phyloP scores from a whole-genome alignment of 2,329 filamentous ascomycete species.

The Nigrospora oryzae region DNA sequence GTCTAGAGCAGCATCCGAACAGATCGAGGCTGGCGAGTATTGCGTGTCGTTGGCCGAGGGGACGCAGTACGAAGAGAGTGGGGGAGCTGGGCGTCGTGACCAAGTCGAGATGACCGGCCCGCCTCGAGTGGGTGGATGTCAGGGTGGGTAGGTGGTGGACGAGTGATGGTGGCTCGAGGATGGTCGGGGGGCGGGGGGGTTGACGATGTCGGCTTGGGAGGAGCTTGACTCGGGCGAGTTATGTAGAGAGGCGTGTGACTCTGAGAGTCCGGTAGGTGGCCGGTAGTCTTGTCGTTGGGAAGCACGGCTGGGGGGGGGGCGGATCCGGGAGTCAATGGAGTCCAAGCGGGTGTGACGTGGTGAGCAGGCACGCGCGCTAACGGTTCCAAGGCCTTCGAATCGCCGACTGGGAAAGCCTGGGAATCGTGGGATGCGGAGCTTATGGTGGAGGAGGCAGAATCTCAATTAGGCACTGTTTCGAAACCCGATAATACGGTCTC shows the following conservation, averaged over 20 bases:
- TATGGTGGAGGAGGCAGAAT: constrained; percentile 7
- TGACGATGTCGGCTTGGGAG: constrained; percentile 1
- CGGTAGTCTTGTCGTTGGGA: constrained; percentile 10
- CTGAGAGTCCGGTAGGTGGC: constrained; percentile 21
- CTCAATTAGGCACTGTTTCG: neutral
- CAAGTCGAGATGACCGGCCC: constrained; percentile 15
- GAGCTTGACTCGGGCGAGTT: constrained; percentile 25
- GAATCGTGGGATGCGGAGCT: constrained; percentile 8
- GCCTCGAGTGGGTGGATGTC: constrained; percentile 9
- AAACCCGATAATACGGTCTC: too few relatives aligned
- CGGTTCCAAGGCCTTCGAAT: constrained; percentile 9
- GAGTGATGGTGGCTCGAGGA: neutral
- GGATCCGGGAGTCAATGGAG: constrained; percentile 17
- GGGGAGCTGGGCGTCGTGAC: constrained; percentile 14
- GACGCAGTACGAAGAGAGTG: constrained; percentile 6
- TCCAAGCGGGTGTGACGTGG: constrained; percentile 22
- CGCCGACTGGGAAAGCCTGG: neutral
- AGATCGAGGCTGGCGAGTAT: neutral
- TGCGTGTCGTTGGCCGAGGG: neutral
- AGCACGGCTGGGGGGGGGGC: constrained; percentile 14
- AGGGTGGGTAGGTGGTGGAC: constrained; percentile 2
- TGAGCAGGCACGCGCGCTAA: constrained; percentile 10
- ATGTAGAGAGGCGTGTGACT: constrained; percentile 37
- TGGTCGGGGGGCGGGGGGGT: constrained; percentile 3
- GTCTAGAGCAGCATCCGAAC: constrained; percentile 18